These are phyloP conservation scores for Aspergillus viridinutans DNA, from an alignment of 2,329 filamentous ascomycete species.

Conservation along the genomic window DNA sequence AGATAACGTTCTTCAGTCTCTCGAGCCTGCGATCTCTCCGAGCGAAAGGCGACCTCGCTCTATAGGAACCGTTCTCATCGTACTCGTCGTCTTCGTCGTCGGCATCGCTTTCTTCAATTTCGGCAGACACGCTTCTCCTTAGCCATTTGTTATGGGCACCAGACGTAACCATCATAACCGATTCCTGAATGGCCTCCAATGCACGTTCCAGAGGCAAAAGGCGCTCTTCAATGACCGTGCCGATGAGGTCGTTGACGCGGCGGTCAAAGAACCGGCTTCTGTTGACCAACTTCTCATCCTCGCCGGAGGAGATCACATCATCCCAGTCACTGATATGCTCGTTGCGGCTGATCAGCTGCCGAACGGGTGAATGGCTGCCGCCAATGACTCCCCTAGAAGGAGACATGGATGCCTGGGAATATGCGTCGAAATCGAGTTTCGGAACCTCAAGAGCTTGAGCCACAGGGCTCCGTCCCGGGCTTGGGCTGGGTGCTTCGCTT, in stretches of 20 bases:
- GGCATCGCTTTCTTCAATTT: constrained; percentile 75
- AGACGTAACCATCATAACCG: constrained; percentile 56
- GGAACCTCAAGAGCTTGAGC: constrained; percentile 45
- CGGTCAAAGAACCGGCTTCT: constrained; percentile 86
- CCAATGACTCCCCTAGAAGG: constrained; percentile 61
- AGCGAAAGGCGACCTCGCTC: constrained; percentile 68
- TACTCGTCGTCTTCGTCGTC: constrained; percentile 84
- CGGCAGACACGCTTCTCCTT: constrained; percentile 65
- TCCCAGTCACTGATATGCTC: constrained; percentile 87
- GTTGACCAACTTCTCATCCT: constrained; percentile 76
- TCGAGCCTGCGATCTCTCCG: constrained; percentile 71
- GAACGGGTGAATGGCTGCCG: constrained; percentile 52
- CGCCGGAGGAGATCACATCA: constrained; percentile 72
- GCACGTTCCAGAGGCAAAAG: constrained; percentile 76
- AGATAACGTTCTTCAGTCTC: constrained; percentile 65
- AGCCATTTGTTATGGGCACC: constrained; percentile 56
- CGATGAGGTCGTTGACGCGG: constrained; percentile 82
- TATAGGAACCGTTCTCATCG: constrained; percentile 50
- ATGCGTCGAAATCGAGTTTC: constrained; percentile 33
- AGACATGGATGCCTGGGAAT: constrained; percentile 50
- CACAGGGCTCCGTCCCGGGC: constrained; percentile 54
- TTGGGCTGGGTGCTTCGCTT: constrained; percentile 71
- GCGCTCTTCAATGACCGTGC: constrained; percentile 68
- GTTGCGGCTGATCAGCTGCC: constrained; percentile 57
- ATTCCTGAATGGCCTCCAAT: constrained; percentile 70